Base-by-base conservation (phyloP, 2,329 filamentous ascomycete genomes). In the Aspergillus sergii region DNA sequence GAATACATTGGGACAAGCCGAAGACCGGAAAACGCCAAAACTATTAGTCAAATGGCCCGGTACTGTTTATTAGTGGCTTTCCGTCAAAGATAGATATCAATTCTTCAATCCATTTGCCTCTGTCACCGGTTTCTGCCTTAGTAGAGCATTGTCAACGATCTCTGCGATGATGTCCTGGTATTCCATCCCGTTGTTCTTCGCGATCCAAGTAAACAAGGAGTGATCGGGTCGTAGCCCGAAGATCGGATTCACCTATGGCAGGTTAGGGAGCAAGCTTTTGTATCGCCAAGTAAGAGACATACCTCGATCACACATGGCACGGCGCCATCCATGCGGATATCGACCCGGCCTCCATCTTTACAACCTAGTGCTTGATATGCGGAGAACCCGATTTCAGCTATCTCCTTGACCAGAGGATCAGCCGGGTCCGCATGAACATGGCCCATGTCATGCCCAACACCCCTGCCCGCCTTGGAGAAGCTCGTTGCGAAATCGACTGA, bases 311-410 rank as follows among this genome's bases (percentile, higher is more conserved):
- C 57, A 57, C 63, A 57, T 26, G 67, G 61, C 7, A 59, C 34
- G 30, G 59, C 8, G 6, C 55, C 45, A 19, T 32, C 41, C 51
- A 69, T 58, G 1, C 67, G 64, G 16, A 69, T 56, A 63, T 68
- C 67, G 11, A 69, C 63, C 12, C 67, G 55, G 19, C 66, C 66
- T 11, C 45, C 66, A 61, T 69, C 66, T 6, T 57, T 55, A 46
- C 64, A 69, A 5, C 48, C 56, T n/a, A 69, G 26, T 4, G 39
- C 60, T 12, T 21, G 62, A 57, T 63, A 69, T 8, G 67, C 61
- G 6, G 57, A 45, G 11, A 69, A 53, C 6, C 60, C 64, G n/a
- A 66, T 59, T 10, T 61, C 43, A 21, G 60, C 62, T 1, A 65
- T 61, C 30, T 28, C 45, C 9, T 57, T 48, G 28, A 68, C 60